Evolutionary conservation across 495 filamentous ascomycete genomes (phyloP), one percentile per base, ranked within the genome.

Genomic region (Parachaetomium inaequale): DNA sequence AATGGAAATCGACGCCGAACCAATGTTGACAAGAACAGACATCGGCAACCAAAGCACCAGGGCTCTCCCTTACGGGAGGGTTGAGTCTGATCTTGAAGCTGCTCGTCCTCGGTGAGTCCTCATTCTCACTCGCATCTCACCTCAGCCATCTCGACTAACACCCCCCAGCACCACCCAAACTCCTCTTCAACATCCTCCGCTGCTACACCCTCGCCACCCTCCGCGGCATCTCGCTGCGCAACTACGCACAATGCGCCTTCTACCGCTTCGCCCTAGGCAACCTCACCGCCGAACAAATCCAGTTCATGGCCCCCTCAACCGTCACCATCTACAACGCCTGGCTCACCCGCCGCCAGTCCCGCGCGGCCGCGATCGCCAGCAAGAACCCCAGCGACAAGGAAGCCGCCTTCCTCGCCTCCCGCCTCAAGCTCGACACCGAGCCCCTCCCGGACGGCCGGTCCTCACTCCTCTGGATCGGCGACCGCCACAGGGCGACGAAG

Each of bases 401-500:
- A 4, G 53, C 38, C 3, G 34, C 53, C 23, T 68, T 62, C 55
- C 55, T 68, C 62, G 50, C 59, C 10, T 26, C 62, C 23, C 28
- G 61, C 40, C 56, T 71, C 12, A 6, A 54, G 5, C 12, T 52
- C 21, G 52, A 68, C 55, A 58, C 63, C 21, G 58, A 70, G 21
- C 0, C 40, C 25, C 65, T 68, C 15, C 61, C 65, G n/a, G 67
- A 68, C 42, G 65, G 67, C 21, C 28, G n/a, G 0, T 60, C 68
- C 12, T 67, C 68, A 0, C 26, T 75, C 25, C 50, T 72, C 25
- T 75, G 73, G 73, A 42, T 75, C 42, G 73, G 72, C 23, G 59
- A 74, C 60, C 68, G 71, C 50, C 32, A 47, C 38, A 50, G 28
- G 15, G 72, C 73, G 8, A 65, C 57, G 11, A 74, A 74, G 40